Conservation (phyloP, 192 early-diverging fungal species). For the Linderina pennispora region DNA sequence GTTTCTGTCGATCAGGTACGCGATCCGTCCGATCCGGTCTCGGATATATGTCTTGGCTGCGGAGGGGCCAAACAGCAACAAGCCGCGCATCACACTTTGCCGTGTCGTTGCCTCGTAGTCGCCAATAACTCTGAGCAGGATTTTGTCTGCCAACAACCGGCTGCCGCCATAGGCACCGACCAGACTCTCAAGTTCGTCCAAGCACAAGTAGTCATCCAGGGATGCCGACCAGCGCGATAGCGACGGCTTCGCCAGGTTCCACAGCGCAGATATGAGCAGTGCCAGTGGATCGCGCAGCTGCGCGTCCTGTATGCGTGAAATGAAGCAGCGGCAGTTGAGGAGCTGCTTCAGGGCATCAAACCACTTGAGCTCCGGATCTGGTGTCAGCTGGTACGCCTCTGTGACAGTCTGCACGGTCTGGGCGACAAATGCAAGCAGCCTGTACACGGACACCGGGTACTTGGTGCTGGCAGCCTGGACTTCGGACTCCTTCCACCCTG, state of each 20-base stretch:
- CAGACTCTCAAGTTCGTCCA: slow-evolving; percentile 42
- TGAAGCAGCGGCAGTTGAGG: slow-evolving; percentile 33
- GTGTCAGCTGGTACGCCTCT: neutral
- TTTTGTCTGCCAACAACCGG: slow-evolving; percentile 9
- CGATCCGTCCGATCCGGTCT: slow-evolving; percentile 18
- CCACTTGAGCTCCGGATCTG: slow-evolving; percentile 8
- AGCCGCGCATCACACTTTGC: slow-evolving; percentile 37
- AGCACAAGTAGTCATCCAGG: slow-evolving; percentile 27
- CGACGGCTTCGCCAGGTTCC: slow-evolving; percentile 23
- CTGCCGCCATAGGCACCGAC: slow-evolving; percentile 35
- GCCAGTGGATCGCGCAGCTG: slow-evolving; percentile 8
- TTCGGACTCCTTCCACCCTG: slow-evolving; percentile 1
- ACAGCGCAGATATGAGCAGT: slow-evolving; percentile 14
- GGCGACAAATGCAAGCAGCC: slow-evolving; percentile 11
- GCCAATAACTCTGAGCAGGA: slow-evolving; percentile 18
- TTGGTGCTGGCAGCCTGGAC: neutral
- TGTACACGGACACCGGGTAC: slow-evolving; percentile 10
- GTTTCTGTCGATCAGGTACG: slow-evolving; percentile 31
- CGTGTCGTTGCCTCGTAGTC: slow-evolving; percentile 31
- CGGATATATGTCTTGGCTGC: slow-evolving; percentile 13
- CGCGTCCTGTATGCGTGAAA: slow-evolving; percentile 5
- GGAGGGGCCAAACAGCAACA: slow-evolving; percentile 28
- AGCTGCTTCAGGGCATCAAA: slow-evolving; percentile 15
- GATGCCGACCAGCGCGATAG: slow-evolving; percentile 40
- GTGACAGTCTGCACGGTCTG: neutral